phyloP scores from a whole-genome alignment of 495 filamentous ascomycete species.

The Penicillium pulvis region DNA sequence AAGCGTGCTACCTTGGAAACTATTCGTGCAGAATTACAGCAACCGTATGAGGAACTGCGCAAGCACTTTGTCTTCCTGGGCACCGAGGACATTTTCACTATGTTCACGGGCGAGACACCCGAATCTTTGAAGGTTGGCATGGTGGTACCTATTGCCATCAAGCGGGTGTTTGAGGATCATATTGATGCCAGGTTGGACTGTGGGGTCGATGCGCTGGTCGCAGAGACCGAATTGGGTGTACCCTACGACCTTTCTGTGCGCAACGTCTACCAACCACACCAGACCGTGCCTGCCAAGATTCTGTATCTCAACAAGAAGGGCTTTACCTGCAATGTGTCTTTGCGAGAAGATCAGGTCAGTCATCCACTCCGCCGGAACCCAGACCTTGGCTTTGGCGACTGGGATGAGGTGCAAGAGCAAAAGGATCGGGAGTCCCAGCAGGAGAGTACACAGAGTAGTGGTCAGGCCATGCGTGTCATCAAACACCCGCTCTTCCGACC shows the following conservation, averaged over 20 bases:
- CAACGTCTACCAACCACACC: slow-evolving; percentile 65
- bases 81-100: slow-evolving; percentile 88
- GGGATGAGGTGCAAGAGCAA: slow-evolving; percentile 81
- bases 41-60: slow-evolving; percentile 91
- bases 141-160: slow-evolving; percentile 87
- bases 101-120: slow-evolving; percentile 90
- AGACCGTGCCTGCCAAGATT: slow-evolving; percentile 86
- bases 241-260: slow-evolving; percentile 59
- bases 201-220: slow-evolving; percentile 85
- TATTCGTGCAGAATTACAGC: slow-evolving; percentile 88
- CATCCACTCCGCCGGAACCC: slow-evolving; percentile 64
- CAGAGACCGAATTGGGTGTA: slow-evolving; percentile 69
- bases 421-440: slow-evolving; percentile 74
- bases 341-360: slow-evolving; percentile 77
- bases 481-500: slow-evolving; percentile 94
- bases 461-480: slow-evolving; percentile 88
- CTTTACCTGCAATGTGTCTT: slow-evolving; percentile 77
- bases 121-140: slow-evolving; percentile 83
- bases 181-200: slow-evolving; percentile 92
- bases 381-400: slow-evolving; percentile 75
- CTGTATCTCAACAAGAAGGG: slow-evolving; percentile 79
- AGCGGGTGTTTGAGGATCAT: slow-evolving; percentile 85
- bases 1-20: slow-evolving; percentile 97
- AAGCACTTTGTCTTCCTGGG: slow-evolving; percentile 71
- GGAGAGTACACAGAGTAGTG: slow-evolving; percentile 77